A percentile compares a stretch with the other conserved stretches of the same genome.
Conservation (phyloP, 176 grass and related monocot genomes). For the Oryza nivara region DNA sequence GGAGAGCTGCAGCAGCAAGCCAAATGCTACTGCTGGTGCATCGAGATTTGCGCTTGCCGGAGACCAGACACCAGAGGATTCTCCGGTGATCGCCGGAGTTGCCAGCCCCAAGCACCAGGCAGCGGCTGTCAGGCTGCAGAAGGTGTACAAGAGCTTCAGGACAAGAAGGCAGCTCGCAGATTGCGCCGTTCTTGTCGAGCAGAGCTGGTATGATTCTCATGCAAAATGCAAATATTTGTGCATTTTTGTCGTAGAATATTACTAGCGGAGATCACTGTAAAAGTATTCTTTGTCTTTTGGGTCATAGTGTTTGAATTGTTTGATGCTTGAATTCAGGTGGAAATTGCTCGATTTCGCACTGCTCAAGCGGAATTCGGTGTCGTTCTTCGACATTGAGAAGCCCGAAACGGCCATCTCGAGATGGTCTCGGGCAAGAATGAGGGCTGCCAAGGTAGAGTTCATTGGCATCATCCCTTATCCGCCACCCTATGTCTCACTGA, state of each 20-base stretch:
- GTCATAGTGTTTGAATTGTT: neutral
- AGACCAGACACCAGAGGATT: conserved; percentile 45
- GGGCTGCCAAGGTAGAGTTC: conserved; percentile 69
- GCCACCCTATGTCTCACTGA: neutral
- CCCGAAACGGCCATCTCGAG: conserved; percentile 67
- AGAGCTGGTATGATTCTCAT: conserved; percentile 57
- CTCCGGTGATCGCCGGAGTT: conserved; percentile 14
- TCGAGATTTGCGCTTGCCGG: conserved; percentile 38
- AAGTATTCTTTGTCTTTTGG: neutral
- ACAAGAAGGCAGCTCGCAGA: conserved; percentile 79
- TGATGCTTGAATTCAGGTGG: conserved; percentile 61
- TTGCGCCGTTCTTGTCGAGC: conserved; percentile 80
- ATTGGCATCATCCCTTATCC: neutral
- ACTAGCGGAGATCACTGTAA: neutral
- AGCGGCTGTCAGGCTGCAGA: conserved; percentile 76
- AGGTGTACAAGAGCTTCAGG: conserved; percentile 91
- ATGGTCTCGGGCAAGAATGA: conserved; percentile 75
- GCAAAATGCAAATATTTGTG: neutral
- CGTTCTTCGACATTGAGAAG: conserved; percentile 76
- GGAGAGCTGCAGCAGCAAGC: conserved; percentile 20
- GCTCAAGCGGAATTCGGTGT: conserved; percentile 81
- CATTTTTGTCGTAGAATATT: neutral
- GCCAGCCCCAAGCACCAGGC: conserved; percentile 59
- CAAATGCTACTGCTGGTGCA: neutral
- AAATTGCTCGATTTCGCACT: conserved; percentile 82